Percentiles rank a stretch among this genome's conserved stretches.
Evolutionary conservation across 352 stramenopile species (phyloP).

Genomic region (Pythium brachiatum): DNA sequence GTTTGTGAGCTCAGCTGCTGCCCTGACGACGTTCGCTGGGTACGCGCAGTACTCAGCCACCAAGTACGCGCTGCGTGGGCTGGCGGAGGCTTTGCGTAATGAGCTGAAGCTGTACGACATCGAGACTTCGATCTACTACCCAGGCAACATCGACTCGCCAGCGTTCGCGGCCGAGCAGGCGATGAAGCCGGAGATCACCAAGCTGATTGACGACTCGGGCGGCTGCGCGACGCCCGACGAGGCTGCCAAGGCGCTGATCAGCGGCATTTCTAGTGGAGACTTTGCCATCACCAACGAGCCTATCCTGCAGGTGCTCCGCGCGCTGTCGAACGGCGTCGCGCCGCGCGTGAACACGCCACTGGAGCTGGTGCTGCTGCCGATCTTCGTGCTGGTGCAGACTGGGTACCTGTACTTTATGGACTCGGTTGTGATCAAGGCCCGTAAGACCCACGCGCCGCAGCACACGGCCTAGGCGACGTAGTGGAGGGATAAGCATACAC

Average conservation of each 20-base stretch:
- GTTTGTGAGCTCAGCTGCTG: constrained; percentile 52
- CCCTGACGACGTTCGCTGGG: constrained; percentile 67
- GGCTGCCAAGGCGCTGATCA: constrained; percentile 50
- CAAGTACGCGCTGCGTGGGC: constrained; percentile 89
- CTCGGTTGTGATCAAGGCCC: constrained; percentile 43
- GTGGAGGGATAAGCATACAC: too few species aligned
- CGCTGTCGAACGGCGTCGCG: constrained; percentile 56
- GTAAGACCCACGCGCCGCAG: constrained; percentile 16
- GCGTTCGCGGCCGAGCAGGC: constrained; percentile 15
- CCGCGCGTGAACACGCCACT: constrained; percentile 64
- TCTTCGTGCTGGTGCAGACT: constrained; percentile 18
- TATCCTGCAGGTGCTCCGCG: constrained; percentile 44
- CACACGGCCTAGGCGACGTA: background rate
- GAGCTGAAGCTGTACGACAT: constrained; percentile 75
- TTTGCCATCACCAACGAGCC: constrained; percentile 64
- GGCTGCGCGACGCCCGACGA: constrained; percentile 20
- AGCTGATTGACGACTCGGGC: constrained; percentile 1
- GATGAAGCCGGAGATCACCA: constrained; percentile 15
- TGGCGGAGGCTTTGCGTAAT: constrained; percentile 88
- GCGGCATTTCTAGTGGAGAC: constrained; percentile 43
- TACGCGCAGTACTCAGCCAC: constrained; percentile 87
- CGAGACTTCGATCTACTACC: constrained; percentile 86
- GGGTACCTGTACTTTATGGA: constrained; percentile 18
- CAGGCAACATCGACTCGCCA: constrained; percentile 56
- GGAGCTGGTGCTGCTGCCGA: constrained; percentile 45